Base-by-base conservation (phyloP, 1,284 basidiomycete genomes). In the Exsudoporus floridanus region DNA sequence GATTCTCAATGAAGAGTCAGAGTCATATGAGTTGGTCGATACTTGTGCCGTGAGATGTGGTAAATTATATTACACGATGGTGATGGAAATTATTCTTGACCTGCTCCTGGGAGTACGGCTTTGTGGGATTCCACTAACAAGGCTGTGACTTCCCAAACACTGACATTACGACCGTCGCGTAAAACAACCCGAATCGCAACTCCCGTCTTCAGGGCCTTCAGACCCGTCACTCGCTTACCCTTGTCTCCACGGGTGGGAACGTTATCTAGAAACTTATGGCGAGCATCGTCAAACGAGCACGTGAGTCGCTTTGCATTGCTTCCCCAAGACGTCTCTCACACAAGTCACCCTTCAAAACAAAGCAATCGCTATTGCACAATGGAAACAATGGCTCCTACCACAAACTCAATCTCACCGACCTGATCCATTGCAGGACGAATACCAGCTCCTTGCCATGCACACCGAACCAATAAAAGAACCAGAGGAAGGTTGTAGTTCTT, bases 361-460 rank as follows among this genome's bases (percentile, higher is more conserved):
- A 64, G 65, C 46, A 16, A 39, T 25, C 27, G 13, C 12, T 36
- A 7, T 67, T 7, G 2, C 56, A 0, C 46, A n/a, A 39, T 66
- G 55, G 62, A 66, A 54, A 33, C 44, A 46, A 13, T 65, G 64
- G 63, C n/a, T 62, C 12, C 6, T 19, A 41, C 35, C 49, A 0
- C 42, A 33, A 34, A 13, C 13, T 7, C 23, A 44, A 6, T 12
- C 52, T 27, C 35, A 23, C 46, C 64, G 54, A 55, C 60, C 57
- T 0, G 47, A 58, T 34, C 45, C 56, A 1, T 31, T 42, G 13
- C 50, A 65, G 3, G 60, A 53, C 8, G 66, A 69, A 50, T 65
- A 69, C 16, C 66, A 60, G 21, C 66, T 55, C n/a, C 64, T 65
- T 9, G 1, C 49, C 8, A 34, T 44, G 30, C 42, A 55, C 18